Evolutionary conservation across 805 yeast genomes (phyloP), one percentile per base, ranked within the genome.

Genomic region (Candida maesae): DNA sequence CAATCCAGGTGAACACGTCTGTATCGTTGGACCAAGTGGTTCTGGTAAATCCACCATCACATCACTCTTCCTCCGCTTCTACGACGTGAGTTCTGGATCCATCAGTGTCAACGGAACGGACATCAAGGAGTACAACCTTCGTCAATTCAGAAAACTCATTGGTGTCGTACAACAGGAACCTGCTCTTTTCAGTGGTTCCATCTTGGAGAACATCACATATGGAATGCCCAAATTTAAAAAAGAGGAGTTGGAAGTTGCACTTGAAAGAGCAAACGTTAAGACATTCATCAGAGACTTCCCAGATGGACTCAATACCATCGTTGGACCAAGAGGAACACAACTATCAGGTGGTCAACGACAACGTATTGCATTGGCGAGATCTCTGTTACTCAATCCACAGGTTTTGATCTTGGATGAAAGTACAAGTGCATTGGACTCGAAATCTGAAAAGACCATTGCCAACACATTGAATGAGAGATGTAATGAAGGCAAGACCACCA

Each of bases 161-260:
- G 97, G 97, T n/a, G 79, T 86, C 25, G 98, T 91, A 4, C 89
- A 85, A 47, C 98, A 91, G 60, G 97, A 91, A 54, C 96, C 98
- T 2, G 76, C 86, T 49, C 66, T 91, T 37, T 87, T 90, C 60
- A 81, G 90, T 39, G 97, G 96, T 1, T 74, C 95, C 0, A 76
- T 91, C 19, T 70, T 81, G 34, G 96, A 89, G 25, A 91, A 91
- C 55, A 81, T 91, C 30, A 68, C 79, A 0, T 91, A 91, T 60
- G 95, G 95, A 1, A 61, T 71, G 23, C 56, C 60, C 1, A 71
- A 72, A 18, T 77, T 83, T 11, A 70, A 81, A 2, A 76, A 73
- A 7, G 77, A 72, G 36, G 83, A 84, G 25, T 66, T 85, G 2
- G 65, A 68, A 13, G 67, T 69, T 10, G 95, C 93, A 2, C 64